Percentiles rank a stretch among this genome's conserved stretches.
Conservation (phyloP, 192 early-diverging fungal genomes). For the Gonapodya prolifera region DNA sequence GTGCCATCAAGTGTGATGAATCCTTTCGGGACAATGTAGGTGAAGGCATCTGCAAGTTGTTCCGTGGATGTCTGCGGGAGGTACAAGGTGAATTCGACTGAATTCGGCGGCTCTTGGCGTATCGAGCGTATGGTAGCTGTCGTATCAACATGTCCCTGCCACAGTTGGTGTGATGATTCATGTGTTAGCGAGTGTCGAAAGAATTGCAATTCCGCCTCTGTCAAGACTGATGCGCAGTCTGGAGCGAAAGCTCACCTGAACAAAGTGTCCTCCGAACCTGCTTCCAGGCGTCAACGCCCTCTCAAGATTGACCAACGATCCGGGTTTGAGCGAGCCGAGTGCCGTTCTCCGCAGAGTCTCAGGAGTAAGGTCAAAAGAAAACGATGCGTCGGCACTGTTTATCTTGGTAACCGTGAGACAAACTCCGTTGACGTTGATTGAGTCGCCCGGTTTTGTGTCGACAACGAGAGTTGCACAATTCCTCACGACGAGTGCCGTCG, state of each 20-base stretch:
- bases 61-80: neutral
- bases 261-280: constrained; percentile 94
- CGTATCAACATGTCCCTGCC: constrained; percentile 80
- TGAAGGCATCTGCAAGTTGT: constrained; percentile 42
- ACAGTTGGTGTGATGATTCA: too few relatives aligned
- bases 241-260: constrained; percentile 48
- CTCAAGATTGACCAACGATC: constrained; percentile 83
- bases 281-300: constrained; percentile 74
- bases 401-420: constrained; percentile 96
- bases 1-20: constrained; percentile 90
- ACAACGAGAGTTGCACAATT: constrained; percentile 34
- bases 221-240: neutral
- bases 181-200: too few relatives aligned
- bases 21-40: constrained; percentile 89
- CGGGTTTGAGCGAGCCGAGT: constrained; percentile 58
- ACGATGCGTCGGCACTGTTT: constrained; percentile 36
- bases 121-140: constrained; percentile 63
- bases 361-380: constrained; percentile 90
- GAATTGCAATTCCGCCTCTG: constrained; percentile 10
- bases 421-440: constrained; percentile 82
- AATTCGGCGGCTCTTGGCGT: constrained; percentile 74
- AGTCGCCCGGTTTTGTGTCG: constrained; percentile 87
- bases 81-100: constrained; percentile 58
- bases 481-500: constrained; percentile 56
- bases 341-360: constrained; percentile 89